Base-by-base conservation (phyloP, 495 filamentous ascomycete species). In the Aspergillus baeticus region DNA sequence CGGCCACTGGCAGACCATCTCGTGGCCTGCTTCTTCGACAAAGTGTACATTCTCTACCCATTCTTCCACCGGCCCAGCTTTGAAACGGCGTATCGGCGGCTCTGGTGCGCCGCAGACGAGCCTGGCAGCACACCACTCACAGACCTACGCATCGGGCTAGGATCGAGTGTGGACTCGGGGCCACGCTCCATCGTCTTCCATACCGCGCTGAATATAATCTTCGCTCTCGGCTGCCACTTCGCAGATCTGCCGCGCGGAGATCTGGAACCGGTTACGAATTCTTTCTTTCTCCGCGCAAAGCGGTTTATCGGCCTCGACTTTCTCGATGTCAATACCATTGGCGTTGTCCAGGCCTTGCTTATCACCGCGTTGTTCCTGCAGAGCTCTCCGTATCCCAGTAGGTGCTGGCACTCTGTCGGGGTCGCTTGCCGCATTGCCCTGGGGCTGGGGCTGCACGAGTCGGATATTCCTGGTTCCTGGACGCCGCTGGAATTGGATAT, bases 371-470 rank as follows among this genome's bases (percentile, higher is more conserved):
- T 78, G 5, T 69, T 73, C 42, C 68, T 81, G 3, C 77, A 79
- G 48, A 75, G 72, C 44, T 77, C 77, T 1, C 69, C 70, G 1
- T 77, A 79, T 51, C 72, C 77, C 2, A 70, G 62, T 22, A 59
- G 70, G 17, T 81, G 77, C 51, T 81, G 78, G 77, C 76, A 77
- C 53, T 54, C 70, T 1, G 66, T 80, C 13, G 78, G 78, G 1
- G 48, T 81, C 6, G 77, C 78, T 1, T 78, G 75, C 47, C 63
- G 78, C 10, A 60, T 78, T 15, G 77, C 70, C 6, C 74, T 75
- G 57, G 77, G 78, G 3, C 65, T 81, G 1, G 77, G 77, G 5
- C 50, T 81, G 36, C 75, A 81, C 48, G 69, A 75, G 55, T 63
- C 72, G 38, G 45, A 65, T 0, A 59, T 58, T 6, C 56, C 60